Conservation (phyloP, 2,329 filamentous ascomycete genomes). For the Colletotrichum coccodes region DNA sequence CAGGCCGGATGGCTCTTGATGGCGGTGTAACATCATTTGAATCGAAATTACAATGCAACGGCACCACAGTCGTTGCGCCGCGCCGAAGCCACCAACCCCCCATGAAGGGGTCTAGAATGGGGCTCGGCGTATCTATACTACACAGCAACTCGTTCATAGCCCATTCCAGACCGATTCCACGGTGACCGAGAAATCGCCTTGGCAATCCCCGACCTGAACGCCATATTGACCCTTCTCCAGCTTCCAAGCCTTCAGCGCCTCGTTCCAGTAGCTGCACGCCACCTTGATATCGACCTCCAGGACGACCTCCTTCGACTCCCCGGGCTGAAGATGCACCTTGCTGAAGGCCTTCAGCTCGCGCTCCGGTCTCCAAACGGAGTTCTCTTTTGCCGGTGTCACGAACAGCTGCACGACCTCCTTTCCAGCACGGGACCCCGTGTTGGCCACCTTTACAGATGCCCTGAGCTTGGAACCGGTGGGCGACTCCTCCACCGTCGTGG, state of each 20-base stretch:
- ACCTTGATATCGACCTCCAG: slow-evolving; percentile 21
- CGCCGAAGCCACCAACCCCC: neutral
- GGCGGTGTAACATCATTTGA: neutral
- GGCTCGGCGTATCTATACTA: neutral
- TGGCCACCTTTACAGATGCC: slow-evolving; percentile 56
- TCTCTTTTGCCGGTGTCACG: slow-evolving; percentile 34
- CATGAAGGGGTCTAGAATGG: neutral
- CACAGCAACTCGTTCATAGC: neutral
- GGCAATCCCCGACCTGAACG: slow-evolving; percentile 13
- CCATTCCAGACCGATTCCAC: slow-evolving; percentile 11
- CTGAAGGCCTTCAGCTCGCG: slow-evolving; percentile 34
- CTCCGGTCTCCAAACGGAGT: slow-evolving; percentile 23
- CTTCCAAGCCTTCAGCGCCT: slow-evolving; percentile 19
- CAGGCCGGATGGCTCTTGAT: neutral
- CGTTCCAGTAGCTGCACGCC: slow-evolving; percentile 30
- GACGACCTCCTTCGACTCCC: slow-evolving; percentile 3
- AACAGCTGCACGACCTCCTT: slow-evolving; percentile 44
- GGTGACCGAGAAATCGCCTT: slow-evolving; percentile 4
- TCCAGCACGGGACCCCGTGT: slow-evolving; percentile 38
- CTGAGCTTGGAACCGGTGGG: slow-evolving; percentile 37
- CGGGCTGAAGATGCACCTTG: slow-evolving; percentile 21
- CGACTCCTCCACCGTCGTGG: slow-evolving; percentile 20
- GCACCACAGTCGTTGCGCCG: neutral
- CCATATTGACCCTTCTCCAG: slow-evolving; percentile 26
- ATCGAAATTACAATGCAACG: no score